Base-by-base conservation (phyloP, 2,329 filamentous ascomycete species). In the Aspergillus caelatus region DNA sequence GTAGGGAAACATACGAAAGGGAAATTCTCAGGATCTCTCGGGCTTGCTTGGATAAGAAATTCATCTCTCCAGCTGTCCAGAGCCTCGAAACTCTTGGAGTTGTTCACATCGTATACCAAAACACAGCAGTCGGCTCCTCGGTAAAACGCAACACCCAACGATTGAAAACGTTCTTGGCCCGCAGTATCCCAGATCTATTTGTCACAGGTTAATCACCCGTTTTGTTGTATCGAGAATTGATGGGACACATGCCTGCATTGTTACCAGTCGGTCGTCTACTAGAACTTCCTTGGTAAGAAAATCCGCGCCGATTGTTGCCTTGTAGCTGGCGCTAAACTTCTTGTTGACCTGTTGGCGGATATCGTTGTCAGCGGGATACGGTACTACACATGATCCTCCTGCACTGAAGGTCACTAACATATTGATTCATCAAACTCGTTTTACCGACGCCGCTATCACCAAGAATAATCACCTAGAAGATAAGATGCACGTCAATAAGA, bases 361-460 rank as follows among this genome's bases (percentile, higher is more conserved):
- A 46, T 23, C 57, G 52, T 16, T 48, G 65, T 72, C 62, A 71
- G 71, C 61, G 41, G 50, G 16, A 61, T 43, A 45, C 36, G 59
- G 48, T 62, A 46, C 26, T 46, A 30, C 21, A 26, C 21, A 55
- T 46, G 50, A 56, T 39, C 12, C 36, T 59, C 48, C 28, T 34
- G 26, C n/a, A 53, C 36, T 64, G 30, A 53, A 56, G 66, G 67
- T 62, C 62, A 73, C 91, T 80, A 89, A 98, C 95, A 92, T 98
- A 99, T 98, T 99, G 95, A 84, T 99, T 99, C 95, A 99, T 99
- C 88, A 99, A 89, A 82, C 93, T 97, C 66, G 95, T 99, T 87
- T 99, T 99, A 79, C 95, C 95, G 67, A 99, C 95, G 83, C 95
- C 95, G 81, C 94, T 98, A 81, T 99, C 95, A 74, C 95, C 95